phyloP scores from a whole-genome alignment of 805 yeast genomes.

The Saccharomycopsis capsularis region DNA sequence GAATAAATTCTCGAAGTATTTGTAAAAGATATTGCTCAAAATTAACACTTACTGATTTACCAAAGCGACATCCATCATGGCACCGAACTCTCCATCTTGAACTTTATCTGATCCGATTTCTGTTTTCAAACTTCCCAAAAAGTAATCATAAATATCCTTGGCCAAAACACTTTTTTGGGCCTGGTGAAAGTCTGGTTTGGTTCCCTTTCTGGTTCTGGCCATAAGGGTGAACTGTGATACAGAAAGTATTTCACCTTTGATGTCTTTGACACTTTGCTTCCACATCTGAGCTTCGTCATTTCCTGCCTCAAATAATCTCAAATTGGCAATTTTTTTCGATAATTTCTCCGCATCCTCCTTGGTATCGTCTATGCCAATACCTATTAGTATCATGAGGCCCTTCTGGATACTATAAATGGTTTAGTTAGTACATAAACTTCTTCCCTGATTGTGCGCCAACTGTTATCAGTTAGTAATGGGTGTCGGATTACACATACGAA shows the following conservation, averaged over 20 bases:
- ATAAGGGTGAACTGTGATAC: constrained; percentile 90
- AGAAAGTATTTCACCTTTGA: constrained; percentile 66
- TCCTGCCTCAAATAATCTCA: constrained; percentile 69
- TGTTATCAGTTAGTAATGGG: background rate
- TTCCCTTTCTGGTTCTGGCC: constrained; percentile 81
- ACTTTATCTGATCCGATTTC: constrained; percentile 61
- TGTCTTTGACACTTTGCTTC: constrained; percentile 62
- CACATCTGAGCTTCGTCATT: constrained; percentile 60
- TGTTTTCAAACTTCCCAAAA: constrained; percentile 39
- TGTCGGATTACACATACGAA: constrained; percentile 32
- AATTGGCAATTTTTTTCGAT: constrained; percentile 55
- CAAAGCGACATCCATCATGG: constrained; percentile 90
- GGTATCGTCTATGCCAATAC: constrained; percentile 75
- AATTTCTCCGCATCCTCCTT: constrained; percentile 62
- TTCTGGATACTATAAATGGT: constrained; percentile 40
- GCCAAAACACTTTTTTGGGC: constrained; percentile 78
- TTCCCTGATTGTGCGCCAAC: background rate
- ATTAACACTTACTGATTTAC: constrained; percentile 55
- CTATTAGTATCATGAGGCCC: constrained; percentile 79
- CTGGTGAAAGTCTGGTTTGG: constrained; percentile 89
- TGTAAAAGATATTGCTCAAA: background rate
- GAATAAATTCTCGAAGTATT: background rate
- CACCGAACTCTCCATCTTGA: constrained; percentile 88
- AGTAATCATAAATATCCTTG: constrained; percentile 37
- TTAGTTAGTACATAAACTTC: background rate